Evolutionary conservation across 805 yeast genomes (phyloP).

Genomic region (Scheffersomyces lignosus): DNA sequence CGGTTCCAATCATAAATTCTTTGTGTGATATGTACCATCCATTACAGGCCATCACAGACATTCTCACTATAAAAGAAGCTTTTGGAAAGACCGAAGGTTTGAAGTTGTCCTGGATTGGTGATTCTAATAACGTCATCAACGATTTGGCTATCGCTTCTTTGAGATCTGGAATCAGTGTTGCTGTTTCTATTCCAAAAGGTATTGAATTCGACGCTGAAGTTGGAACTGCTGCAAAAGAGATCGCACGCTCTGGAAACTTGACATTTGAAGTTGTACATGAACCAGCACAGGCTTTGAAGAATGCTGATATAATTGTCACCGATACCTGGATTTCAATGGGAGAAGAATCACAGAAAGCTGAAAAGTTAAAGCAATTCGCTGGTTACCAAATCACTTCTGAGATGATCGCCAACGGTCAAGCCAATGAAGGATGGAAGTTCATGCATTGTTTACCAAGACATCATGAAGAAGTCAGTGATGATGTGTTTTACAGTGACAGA

Average conservation of each 20-base stretch:
- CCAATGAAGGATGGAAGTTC: conserved; percentile 72
- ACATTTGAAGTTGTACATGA: conserved; percentile 63
- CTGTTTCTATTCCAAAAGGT: conserved; percentile 82
- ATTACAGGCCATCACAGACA: conserved; percentile 89
- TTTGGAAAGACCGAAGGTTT: conserved; percentile 60
- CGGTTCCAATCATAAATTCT: conserved; percentile 91
- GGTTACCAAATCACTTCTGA: conserved; percentile 83
- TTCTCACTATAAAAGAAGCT: conserved; percentile 80
- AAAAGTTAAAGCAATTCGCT: conserved; percentile 73
- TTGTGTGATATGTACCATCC: conserved; percentile 94
- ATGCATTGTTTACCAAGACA: conserved; percentile 99
- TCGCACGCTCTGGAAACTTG: conserved; percentile 46
- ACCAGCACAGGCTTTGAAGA: conserved; percentile 69
- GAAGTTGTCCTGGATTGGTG: conserved; percentile 94
- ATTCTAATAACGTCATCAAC: conserved; percentile 92
- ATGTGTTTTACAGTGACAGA: conserved; percentile 75
- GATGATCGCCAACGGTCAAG: conserved; percentile 58
- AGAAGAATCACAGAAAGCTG: conserved; percentile 75
- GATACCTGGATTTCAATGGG: conserved; percentile 99
- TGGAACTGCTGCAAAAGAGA: conserved; percentile 49
- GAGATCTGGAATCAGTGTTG: conserved; percentile 77
- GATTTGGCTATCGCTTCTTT: conserved; percentile 88
- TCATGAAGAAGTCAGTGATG: conserved; percentile 90
- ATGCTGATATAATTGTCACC: conserved; percentile 84
- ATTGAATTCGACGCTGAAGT: conserved; percentile 63